Evolutionary conservation across 108 stramenopile genomes (phyloP), one percentile per base, ranked within the genome.

Genomic region (Cyclotella kingstonii): DNA sequence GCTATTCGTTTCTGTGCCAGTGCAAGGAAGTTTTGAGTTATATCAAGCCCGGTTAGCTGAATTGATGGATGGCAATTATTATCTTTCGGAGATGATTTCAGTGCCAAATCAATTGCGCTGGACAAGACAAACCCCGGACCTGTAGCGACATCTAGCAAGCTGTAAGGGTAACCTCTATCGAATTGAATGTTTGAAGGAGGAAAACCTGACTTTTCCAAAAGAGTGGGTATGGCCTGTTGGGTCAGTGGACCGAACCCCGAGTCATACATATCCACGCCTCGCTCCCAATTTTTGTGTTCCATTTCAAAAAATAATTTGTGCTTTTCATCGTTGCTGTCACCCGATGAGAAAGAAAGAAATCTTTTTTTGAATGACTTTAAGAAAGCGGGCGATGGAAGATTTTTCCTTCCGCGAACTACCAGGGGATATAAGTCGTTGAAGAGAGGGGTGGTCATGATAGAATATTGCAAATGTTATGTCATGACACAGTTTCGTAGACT

Each of bases 251-350:
- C 76, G 46, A 77, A 77, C 4, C 76, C 69, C 25, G 22, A 8
- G 43, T 70, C 63, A 39, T 77, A 77, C 26, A 54, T 64, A 18
- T 71, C 57, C 22, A 59, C 65, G 12, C 76, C 76, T 40, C 60
- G 31, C 39, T 77, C 70, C 76, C 76, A 77, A 49, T 77, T 77
- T 3, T 55, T 17, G 22, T 60, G 76, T 35, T 77, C 76, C 76
- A 77, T 70, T 40, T 58, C 61, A 30, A 66, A 52, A 50, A 77
- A 71, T 60, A 47, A 17, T 10, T 50, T 49, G 25, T 54, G 57
- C 7, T 77, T 65, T 31, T 59, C 64, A 29, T 52, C 38, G 5
- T 52, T 11, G 25, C 55, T 56, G 5, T 40, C 6, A 12, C 55
- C 39, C 3, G 39, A 41, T 27, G 40, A 42, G n/a, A n/a, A n/a